Base-by-base conservation (phyloP, 257 asterid species). In the Lycium barbarum region DNA sequence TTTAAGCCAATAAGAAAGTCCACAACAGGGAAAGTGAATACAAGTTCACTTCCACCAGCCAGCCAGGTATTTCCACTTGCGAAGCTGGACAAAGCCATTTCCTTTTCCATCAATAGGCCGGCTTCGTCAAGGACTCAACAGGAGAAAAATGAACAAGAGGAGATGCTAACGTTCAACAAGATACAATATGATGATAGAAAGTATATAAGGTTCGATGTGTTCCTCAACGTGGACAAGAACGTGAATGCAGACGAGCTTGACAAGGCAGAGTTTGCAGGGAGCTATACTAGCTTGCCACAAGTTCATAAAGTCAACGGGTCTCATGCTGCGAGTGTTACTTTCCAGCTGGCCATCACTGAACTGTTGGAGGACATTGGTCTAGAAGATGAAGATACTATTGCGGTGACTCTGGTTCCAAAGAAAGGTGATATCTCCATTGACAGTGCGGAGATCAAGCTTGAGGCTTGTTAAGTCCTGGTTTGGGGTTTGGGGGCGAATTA, bases 211-310 rank as follows among this genome's bases (percentile, higher is more conserved):
- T 91, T 92, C 26, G 95, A 92, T 7, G 93, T 91, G 17, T 92
- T 81, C 40, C 79, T 92, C 65, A 92, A 92, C 83, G 93, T 87
- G n/a, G 95, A 91, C 53, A 93, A 91, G 4, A 92, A 87, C 54
- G 45, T 83, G 67, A 67, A 55, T 0, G 82, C 89, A 1, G 6
- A 11, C 13, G 88, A 90, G 82, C 62, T 92, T 13, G 91, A 88
- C 85, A 86, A 74, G 91, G 91, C 88, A 0, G 91, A 90, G 90
- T 92, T 86, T 8, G 90, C 92, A 0, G 94, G 95, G 4, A 88
- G 93, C 0, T 92, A 86, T 47, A 88, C 95, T 3, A 92, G 89
- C 81, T 85, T 92, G 87, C 93, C 95, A 76, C 93, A 90, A 68
- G 51, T 67, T 0, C 80, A 83, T 0, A 18, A 2, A 40, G 5